Base-by-base conservation (phyloP, 345 rosid species). In the Clarkia xantiana region DNA sequence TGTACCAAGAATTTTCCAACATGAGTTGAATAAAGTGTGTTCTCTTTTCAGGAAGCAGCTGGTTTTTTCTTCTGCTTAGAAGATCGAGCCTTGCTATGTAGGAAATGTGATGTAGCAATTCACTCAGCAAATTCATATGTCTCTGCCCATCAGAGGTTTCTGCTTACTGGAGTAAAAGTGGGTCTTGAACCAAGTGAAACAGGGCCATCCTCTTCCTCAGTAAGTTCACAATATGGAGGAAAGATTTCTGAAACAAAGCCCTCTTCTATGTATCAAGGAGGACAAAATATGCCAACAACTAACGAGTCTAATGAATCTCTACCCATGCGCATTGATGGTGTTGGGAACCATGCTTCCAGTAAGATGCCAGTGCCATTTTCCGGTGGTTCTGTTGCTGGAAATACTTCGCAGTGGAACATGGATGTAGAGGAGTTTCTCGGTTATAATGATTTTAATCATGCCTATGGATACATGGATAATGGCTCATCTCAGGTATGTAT, bases 31-130 rank as follows among this genome's bases (percentile, higher is more conserved):
- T 22, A 14, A 45, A 43, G 18, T 56, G 42, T 1, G 40, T 45
- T 49, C 53, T 18, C 42, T 67, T 57, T 44, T 41, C 81, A 91
- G 98, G 98, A 91, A 62, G 59, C 76, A 12, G 73, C 89, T 50
- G 98, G 98, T 10, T 76, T 83, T 71, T 91, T 91, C 93, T 91
- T 91, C 49, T 91, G 98, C 65, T 68, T 91, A 51, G 83, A 91
- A 70, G 98, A 91, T 61, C 70, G 96, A 67, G 96, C 98, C 44
- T 71, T 91, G 42, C 85, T 91, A 19, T 91, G 98, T 67, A 67
- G 94, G 71, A 91, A 86, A 72, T 91, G 98, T 65, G 98, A 91
- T 63, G 73, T 86, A 56, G 68, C 87, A 36, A 79, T 91, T 59
- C 98, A 91, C 60, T 59, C 87, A 2, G 89, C 64, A 23, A 91